These are phyloP conservation scores for Castanopsis chinensis DNA, from an alignment of 306 rosid genomes.

Conservation along the genomic window DNA sequence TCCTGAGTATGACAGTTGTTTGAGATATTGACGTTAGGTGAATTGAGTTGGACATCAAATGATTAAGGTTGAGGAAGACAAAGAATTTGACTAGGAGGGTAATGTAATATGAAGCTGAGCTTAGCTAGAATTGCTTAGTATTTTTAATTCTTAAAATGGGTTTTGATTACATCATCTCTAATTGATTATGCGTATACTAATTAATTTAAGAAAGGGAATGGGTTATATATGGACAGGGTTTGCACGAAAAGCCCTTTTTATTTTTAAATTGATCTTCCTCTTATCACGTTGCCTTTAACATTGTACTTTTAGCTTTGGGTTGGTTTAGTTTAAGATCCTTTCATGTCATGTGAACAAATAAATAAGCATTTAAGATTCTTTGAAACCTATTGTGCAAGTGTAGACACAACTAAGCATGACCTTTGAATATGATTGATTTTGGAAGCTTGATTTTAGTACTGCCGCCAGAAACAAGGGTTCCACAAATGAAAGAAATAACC, in stretches of 20 bases:
- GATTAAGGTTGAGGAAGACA: too few species aligned
- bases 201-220: too few species aligned
- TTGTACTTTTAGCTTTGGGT: background rate
- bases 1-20: too few species aligned
- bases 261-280: background rate
- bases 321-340: background rate
- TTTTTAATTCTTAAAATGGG: too few species aligned
- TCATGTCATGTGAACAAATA: background rate
- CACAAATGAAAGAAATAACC: background rate
- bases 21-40: too few species aligned
- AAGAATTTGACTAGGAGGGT: too few species aligned
- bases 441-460: background rate
- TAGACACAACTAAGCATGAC: background rate
- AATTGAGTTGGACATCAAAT: too few species aligned
- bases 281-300: background rate
- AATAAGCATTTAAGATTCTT: background rate
- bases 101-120: too few species aligned
- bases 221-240: background rate
- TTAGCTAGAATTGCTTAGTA: too few species aligned
- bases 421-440: background rate
- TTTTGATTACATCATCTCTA: too few species aligned
- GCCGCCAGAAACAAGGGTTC: background rate
- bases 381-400: background rate
- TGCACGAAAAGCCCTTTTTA: background rate
- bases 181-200: too few species aligned